Base-by-base conservation (phyloP, 2,329 filamentous ascomycete genomes). In the Claviceps digitariae region DNA sequence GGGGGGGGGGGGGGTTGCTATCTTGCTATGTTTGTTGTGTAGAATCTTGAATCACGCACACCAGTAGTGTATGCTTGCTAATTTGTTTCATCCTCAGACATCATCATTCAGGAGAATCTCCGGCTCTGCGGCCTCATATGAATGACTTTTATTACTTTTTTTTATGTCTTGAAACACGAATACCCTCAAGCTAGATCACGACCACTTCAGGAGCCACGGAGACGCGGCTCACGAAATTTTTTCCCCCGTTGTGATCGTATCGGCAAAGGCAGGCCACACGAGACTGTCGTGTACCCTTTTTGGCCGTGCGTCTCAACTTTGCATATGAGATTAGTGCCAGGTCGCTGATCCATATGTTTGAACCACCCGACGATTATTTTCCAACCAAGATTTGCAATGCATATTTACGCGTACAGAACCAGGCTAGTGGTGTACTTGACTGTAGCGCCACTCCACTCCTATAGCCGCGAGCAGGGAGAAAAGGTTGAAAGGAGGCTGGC, bases 71-170 rank as follows among this genome's bases (percentile, higher is more conserved):
- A 48, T 34, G 53, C 74, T 83, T 34, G 53, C 74, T 83, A 72
- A 85, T 6, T 15, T 2, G 45, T 2, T 1, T 25, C 15, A 17
- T 38, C 50, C 50, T 2, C 61, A 95, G 93, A 98, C 74, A 98
- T 98, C 71, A 98, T 98, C 74, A 98, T 98, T 71, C 93, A 98
- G 77, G 93, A 97, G 75, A 98, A 98, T 75, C 83, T 98, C 60
- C 86, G 93, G 71, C 81, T 95, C 71, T 96, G 90, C 73, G 91
- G 91, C 79, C 77, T 97, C 70, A 96, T 97, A 80, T 96, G 86
- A 84, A 67, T 63, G 62, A 63, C 59, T 58, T 61, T 66, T 34
- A 7, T 64, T 64, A 59, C 64, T 64, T 64, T 61, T 56, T 56
- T n/a, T 48, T 53, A 54, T 41, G 53, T 54, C 47, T 56, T 49